Conservation (phyloP, 495 filamentous ascomycete species). For the Aspergillus saccharolyticus region DNA sequence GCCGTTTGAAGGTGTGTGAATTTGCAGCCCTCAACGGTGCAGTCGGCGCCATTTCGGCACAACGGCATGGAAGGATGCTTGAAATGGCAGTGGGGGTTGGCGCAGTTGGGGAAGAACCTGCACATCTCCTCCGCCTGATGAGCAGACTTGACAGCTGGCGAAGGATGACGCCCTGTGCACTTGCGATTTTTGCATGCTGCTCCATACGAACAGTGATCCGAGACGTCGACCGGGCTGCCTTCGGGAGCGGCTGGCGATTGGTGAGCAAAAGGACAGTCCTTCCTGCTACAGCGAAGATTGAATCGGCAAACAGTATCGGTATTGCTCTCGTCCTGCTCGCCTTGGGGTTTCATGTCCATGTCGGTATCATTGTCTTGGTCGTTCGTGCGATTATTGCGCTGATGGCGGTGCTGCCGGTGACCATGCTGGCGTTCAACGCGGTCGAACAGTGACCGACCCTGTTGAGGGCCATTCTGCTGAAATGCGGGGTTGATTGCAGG, state of each 20-base stretch:
- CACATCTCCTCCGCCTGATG: constrained; percentile 83
- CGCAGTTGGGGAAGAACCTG: constrained; percentile 92
- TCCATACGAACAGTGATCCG: constrained; percentile 77
- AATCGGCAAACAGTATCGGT: constrained; percentile 64
- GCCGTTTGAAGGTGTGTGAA: constrained; percentile 78
- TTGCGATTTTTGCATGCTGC: constrained; percentile 93
- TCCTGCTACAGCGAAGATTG: constrained; percentile 80
- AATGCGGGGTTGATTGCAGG: constrained; percentile 53
- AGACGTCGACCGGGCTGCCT: constrained; percentile 71
- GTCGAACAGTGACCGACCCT: constrained; percentile 71
- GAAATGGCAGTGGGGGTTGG: constrained; percentile 80
- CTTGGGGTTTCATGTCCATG: constrained; percentile 32
- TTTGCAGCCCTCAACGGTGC: constrained; percentile 75
- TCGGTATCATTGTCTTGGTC: constrained; percentile 33
- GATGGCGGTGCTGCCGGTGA: constrained; percentile 38
- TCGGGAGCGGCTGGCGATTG: constrained; percentile 87
- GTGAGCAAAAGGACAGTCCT: constrained; percentile 87
- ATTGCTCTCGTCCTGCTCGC: constrained; percentile 51
- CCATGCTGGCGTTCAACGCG: constrained; percentile 55
- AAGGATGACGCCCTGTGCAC: constrained; percentile 87
- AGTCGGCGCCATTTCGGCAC: constrained; percentile 92
- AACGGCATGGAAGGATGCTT: constrained; percentile 74
- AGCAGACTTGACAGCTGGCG: constrained; percentile 70
- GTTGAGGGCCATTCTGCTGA: constrained; percentile 41
- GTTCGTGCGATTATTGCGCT: constrained; percentile 22